These are phyloP conservation scores for Lentithecium fluviatile DNA, from an alignment of 495 filamentous ascomycete species.

Conservation along the genomic window DNA sequence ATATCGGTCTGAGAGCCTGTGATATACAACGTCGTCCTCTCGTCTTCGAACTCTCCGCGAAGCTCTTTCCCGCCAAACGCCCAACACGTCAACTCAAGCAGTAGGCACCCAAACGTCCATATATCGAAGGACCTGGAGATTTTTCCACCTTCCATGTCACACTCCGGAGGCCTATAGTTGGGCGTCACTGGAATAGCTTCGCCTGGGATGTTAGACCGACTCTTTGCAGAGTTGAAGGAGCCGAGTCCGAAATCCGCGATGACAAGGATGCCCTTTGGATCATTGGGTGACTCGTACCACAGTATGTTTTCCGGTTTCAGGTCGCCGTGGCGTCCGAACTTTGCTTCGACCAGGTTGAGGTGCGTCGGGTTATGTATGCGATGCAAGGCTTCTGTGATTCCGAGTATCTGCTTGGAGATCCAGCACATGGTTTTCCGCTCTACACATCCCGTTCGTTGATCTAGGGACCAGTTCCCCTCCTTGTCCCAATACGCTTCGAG, in stretches of 20 bases:
- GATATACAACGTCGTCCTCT: background rate
- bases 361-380: constrained; percentile 1
- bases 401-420: constrained; percentile 3
- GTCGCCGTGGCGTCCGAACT: constrained; percentile 2
- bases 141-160: constrained; percentile 8
- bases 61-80: constrained; percentile 22
- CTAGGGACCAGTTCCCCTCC: too few species aligned
- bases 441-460: too few species aligned
- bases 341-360: background rate
- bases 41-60: background rate
- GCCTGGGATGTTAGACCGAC: constrained; percentile 2
- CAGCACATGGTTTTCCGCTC: constrained; percentile 2
- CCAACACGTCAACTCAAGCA: constrained; percentile 36
- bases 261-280: background rate
- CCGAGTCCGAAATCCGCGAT: constrained; percentile 1
- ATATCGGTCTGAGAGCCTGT: background rate
- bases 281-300: background rate
- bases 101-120: constrained; percentile 40
- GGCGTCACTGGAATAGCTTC: background rate
- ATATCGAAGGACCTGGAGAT: constrained; percentile 32
- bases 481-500: constrained; percentile 13
- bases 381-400: background rate
- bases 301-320: constrained; percentile 6
- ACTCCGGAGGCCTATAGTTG: constrained; percentile 11
- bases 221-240: background rate